Evolutionary conservation across 768 basidiomycete species (phyloP), one percentile per base, ranked within the genome.

Genomic region (Panellus pusillus): DNA sequence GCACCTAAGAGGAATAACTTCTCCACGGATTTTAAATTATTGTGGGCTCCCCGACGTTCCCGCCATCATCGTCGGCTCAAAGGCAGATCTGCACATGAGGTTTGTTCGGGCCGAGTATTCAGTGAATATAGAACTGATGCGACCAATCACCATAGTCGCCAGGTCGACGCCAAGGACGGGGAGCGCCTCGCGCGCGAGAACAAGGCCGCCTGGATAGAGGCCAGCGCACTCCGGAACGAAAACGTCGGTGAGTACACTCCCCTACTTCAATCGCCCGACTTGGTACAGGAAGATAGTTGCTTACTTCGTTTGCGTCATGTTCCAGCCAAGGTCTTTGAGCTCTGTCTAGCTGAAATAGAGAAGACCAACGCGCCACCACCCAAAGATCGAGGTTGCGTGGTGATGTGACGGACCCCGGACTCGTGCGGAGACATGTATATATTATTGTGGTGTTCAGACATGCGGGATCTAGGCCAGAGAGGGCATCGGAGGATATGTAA

Each of bases 1-100:
- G 17, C 40, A 11, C 40, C 40, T 9, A 2, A 9, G 40, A 14
- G 17, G 11, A 35, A 9, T 41, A 11, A 17, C 9, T 38, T 14
- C 32, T 7, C 14, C 8, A 14, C 32, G 14, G 50, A 91, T 98
- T 60, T 71, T 91, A 62, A 83, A 91, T 70, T 95, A 91, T 66
- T 87, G 87, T 59, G 93, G 93, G 51, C 77, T 85, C 47, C 82
- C 82, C 50, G 84, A 86, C 59, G 87, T 98, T 52, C 93, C 95
- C 14, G 93, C 93, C 69, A 93, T 98, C 40, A 86, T 98, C 58
- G 95, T 96, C 44, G 95, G 94, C 32, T 87, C 95, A 58, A 98
- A 98, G 78, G 77, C 79, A 41, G 96, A 98, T 76, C 74, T 98
- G 59, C 73, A 79, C 42, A 76, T 78, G 60, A 84, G 84, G 93